Evolutionary conservation across 2,329 filamentous ascomycete genomes (phyloP).

Genomic region (Cladosporium sp.): DNA sequence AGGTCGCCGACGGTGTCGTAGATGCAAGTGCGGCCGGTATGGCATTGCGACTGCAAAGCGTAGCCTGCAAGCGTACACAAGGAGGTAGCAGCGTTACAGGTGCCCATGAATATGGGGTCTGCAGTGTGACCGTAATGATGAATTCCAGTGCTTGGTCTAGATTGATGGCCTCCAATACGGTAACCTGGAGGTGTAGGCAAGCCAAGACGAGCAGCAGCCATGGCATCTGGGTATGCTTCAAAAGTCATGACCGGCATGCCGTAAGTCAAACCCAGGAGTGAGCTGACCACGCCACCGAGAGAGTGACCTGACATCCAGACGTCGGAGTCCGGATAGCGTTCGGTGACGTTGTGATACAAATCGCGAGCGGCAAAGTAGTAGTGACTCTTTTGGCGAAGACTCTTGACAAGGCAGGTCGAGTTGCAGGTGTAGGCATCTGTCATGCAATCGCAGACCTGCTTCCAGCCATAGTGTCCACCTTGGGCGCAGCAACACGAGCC

Average conservation of each 20-base stretch:
- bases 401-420: slow-evolving; percentile 76
- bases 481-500: slow-evolving; percentile 96
- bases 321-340: slow-evolving; percentile 76
- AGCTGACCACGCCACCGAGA: slow-evolving; percentile 80
- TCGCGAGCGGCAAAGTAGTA: slow-evolving; percentile 88
- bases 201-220: slow-evolving; percentile 78
- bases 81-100: slow-evolving; percentile 84
- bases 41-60: slow-evolving; percentile 84
- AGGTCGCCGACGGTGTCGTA: slow-evolving; percentile 90
- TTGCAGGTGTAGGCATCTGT: slow-evolving; percentile 85
- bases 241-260: slow-evolving; percentile 87
- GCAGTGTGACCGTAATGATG: slow-evolving; percentile 93
- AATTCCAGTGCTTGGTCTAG: slow-evolving; percentile 69
- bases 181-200: slow-evolving; percentile 78
- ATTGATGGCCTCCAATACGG: slow-evolving; percentile 69
- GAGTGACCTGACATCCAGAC: slow-evolving; percentile 91
- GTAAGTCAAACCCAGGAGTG: slow-evolving; percentile 82
- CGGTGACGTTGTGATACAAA: slow-evolving; percentile 85
- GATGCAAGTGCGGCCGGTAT: slow-evolving; percentile 79
- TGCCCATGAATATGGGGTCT: slow-evolving; percentile 88
- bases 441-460: slow-evolving; percentile 88
- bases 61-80: slow-evolving; percentile 88
- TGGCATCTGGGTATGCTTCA: slow-evolving; percentile 83
- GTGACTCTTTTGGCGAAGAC: slow-evolving; percentile 74
- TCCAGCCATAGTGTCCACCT: slow-evolving; percentile 84